Evolutionary conservation across 352 stramenopile species (phyloP).

Genomic region (Thalassiosira hispida): DNA sequence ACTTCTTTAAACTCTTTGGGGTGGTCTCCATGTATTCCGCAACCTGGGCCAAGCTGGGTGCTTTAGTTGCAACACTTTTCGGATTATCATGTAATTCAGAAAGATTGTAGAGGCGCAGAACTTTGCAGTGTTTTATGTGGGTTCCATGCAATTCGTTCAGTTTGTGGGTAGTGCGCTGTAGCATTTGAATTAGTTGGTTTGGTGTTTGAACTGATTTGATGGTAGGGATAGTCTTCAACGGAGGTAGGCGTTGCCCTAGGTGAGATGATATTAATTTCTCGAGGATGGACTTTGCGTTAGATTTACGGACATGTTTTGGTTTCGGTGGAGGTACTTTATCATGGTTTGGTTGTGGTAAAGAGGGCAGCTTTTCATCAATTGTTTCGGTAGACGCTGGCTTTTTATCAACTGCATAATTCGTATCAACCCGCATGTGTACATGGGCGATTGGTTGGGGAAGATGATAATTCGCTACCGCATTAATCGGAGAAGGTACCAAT

Average conservation of each 20-base stretch:
- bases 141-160: slow-evolving; percentile 50
- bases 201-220: slow-evolving; percentile 47
- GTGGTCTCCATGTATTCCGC: slow-evolving; percentile 41
- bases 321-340: no score
- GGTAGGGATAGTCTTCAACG: slow-evolving; percentile 16
- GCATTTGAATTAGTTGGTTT: slow-evolving; percentile 51
- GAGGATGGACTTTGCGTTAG: slow-evolving; percentile 5
- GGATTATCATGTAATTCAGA: slow-evolving; percentile 31
- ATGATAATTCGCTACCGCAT: slow-evolving; percentile 18
- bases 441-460: background rate
- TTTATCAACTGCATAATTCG: slow-evolving; percentile 6
- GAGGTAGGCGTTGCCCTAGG: slow-evolving; percentile 37
- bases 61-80: slow-evolving; percentile 9
- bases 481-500: slow-evolving; percentile 31
- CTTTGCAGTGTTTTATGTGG: slow-evolving; percentile 23
- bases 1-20: slow-evolving; percentile 37
- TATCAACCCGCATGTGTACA: background rate
- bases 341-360: background rate
- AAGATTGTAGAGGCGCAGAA: slow-evolving; percentile 48
- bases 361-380: background rate
- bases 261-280: slow-evolving; percentile 37
- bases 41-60: slow-evolving; percentile 35
- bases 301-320: background rate
- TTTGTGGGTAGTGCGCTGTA: slow-evolving; percentile 42
- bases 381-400: background rate